Percentiles rank a stretch among this genome's conserved stretches.
Conservation (phyloP, 768 basidiomycete genomes). For the Clitopilus hobsonii region DNA sequence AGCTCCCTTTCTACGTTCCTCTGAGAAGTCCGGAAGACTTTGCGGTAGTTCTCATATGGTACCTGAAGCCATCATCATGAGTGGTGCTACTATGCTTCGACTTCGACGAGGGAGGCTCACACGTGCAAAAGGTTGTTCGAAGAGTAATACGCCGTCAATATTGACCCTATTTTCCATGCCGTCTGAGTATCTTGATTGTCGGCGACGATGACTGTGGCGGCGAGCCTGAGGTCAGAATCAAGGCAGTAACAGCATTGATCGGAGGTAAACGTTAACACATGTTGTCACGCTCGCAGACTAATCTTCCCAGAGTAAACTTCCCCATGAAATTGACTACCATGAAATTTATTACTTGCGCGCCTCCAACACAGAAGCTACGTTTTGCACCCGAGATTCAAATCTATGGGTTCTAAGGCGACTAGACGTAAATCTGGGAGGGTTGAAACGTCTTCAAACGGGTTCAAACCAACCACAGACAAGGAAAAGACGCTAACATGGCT, state of each 20-base stretch:
- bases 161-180: constrained; percentile 54
- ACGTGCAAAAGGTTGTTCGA: constrained; percentile 80
- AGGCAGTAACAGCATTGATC: no score
- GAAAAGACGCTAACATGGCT: constrained; percentile 39
- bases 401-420: neutral
- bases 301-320: neutral
- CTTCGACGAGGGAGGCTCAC: constrained; percentile 31
- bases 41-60: constrained; percentile 86
- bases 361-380: neutral
- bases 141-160: constrained; percentile 69
- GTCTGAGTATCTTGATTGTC: neutral
- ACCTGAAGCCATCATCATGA: constrained; percentile 43
- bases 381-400: neutral
- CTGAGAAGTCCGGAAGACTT: constrained; percentile 80
- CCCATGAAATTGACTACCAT: neutral
- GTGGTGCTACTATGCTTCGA: neutral
- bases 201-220: neutral
- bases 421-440: neutral
- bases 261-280: neutral
- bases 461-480: neutral
- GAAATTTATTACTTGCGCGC: neutral
- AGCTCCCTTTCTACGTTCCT: constrained; percentile 80
- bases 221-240: neutral
- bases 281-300: no score
- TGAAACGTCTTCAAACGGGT: neutral